Evolutionary conservation across 148 eudicot genomes (phyloP).

Genomic region (Oxyria digyna): DNA sequence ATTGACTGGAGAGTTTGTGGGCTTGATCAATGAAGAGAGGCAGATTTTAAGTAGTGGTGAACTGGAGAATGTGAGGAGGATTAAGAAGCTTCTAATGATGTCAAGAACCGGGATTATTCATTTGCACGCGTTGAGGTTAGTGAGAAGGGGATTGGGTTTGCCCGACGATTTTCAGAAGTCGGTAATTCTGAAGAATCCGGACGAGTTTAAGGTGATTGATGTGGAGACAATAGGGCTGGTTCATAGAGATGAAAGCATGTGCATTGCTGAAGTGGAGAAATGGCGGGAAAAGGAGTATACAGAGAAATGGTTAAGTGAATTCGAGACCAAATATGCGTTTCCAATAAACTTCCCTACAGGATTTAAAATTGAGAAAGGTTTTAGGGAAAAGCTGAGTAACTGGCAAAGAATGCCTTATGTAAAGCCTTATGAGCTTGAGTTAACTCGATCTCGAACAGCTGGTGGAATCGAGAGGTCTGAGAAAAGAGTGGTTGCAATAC

Average conservation of each 20-base stretch:
- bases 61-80: slow-evolving; percentile 31
- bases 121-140: slow-evolving; percentile 55
- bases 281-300: slow-evolving; percentile 64
- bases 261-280: slow-evolving; percentile 41
- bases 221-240: slow-evolving; percentile 45
- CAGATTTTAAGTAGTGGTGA: slow-evolving; percentile 20
- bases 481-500: slow-evolving; percentile 55
- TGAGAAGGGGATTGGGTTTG: slow-evolving; percentile 55
- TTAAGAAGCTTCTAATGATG: slow-evolving; percentile 64
- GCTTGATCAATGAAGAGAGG: slow-evolving; percentile 36
- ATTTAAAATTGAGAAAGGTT: slow-evolving; percentile 46
- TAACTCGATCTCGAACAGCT: slow-evolving; percentile 23
- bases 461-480: slow-evolving; percentile 61
- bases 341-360: slow-evolving; percentile 70
- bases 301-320: slow-evolving; percentile 83
- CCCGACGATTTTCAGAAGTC: slow-evolving; percentile 57
- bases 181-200: slow-evolving; percentile 37
- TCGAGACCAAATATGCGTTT: slow-evolving; percentile 69
- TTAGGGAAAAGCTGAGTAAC: slow-evolving; percentile 49
- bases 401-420: slow-evolving; percentile 70
- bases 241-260: slow-evolving; percentile 26
- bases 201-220: slow-evolving; percentile 46
- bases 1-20: slow-evolving; percentile 26
- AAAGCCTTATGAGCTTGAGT: slow-evolving; percentile 56
- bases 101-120: slow-evolving; percentile 50